Evolutionary conservation across 2,329 filamentous ascomycete species (phyloP).

Genomic region (Ilyonectria mors-panacis): DNA sequence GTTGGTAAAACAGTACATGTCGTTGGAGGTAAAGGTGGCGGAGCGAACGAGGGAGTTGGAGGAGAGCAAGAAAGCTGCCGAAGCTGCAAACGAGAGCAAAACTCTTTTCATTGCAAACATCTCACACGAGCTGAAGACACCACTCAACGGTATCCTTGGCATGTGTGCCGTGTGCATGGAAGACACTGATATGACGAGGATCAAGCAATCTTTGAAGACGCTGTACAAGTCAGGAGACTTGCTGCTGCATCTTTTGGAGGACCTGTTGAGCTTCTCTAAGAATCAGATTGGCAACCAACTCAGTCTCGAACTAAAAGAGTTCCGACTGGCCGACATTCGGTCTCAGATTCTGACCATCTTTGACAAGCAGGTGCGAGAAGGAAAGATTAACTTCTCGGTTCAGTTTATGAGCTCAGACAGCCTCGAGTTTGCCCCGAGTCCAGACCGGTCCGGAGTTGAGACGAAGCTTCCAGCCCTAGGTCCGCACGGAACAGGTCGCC

Average conservation of each 20-base stretch:
- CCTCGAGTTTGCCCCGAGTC: slow-evolving; percentile 46
- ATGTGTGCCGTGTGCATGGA: slow-evolving; percentile 96
- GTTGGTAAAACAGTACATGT: slow-evolving; percentile 86
- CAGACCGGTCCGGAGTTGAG: slow-evolving; percentile 52
- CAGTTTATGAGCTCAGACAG: slow-evolving; percentile 69
- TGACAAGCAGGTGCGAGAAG: slow-evolving; percentile 89
- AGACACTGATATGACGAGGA: slow-evolving; percentile 82
- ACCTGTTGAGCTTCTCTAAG: slow-evolving; percentile 93
- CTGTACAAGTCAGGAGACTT: slow-evolving; percentile 84
- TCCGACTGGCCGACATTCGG: slow-evolving; percentile 85
- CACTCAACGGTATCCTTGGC: slow-evolving; percentile 94
- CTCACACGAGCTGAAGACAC: slow-evolving; percentile 88
- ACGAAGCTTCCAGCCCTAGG: slow-evolving; percentile 71
- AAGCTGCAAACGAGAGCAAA: slow-evolving; percentile 97
- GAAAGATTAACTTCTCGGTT: slow-evolving; percentile 80
- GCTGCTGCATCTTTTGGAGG: slow-evolving; percentile 87
- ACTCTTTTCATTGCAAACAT: slow-evolving; percentile 98
- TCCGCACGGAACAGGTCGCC: slow-evolving; percentile 74
- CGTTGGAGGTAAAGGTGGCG: slow-evolving; percentile 86
- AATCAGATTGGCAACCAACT: slow-evolving; percentile 93
- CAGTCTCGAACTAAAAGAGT: slow-evolving; percentile 86
- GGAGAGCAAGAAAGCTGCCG: slow-evolving; percentile 90
- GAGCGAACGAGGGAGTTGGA: slow-evolving; percentile 88
- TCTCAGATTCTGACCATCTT: slow-evolving; percentile 90
- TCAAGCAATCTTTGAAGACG: slow-evolving; percentile 88